Base-by-base conservation (phyloP, 805 yeast species). In the Kregervanrija fluxuum region DNA sequence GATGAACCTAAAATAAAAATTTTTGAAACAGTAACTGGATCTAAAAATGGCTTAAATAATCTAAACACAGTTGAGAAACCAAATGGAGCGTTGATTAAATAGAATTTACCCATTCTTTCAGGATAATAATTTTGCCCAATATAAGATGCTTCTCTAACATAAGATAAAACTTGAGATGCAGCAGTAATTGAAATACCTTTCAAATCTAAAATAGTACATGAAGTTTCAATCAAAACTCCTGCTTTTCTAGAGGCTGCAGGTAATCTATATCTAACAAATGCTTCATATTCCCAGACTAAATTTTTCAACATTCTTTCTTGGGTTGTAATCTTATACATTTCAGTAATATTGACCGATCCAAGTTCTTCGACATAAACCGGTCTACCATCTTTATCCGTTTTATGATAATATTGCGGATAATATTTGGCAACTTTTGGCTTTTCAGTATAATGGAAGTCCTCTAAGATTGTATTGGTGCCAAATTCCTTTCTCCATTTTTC, bases 51-150 rank as follows among this genome's bases (percentile, higher is more conserved):
- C 70, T 89, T 89, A 71, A 93, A 86, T 44, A 90, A 62, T 64
- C 80, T 79, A 77, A 91, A 93, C 35, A 95, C 97, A 35, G 97
- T 82, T 34, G 96, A 80, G 69, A 93, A 93, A 2, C 99, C 99
- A 62, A 89, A 93, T 52, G 99, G 99, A 1, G 98, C 95, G 61
- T 93, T 93, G 68, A 93, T 87, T 57, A 90, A 71, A 69, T 89
- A 91, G 64, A 91, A 93, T 67, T 86, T 89, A 61, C 99, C 99
- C 99, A 93, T 93, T 68, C 98, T 85, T 74, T 93, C 99, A 12
- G 99, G 99, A 65, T 93, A 93, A 69, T 86, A 91, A 70, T 93
- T 87, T 73, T 93, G 99, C 48, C 98, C 96, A 57, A 93, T 87
- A 58, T 77, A 71, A 11, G 96, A 86, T 9, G 99, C 96, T 67